Evolutionary conservation across 2,329 filamentous ascomycete species (phyloP).

Genomic region (Colletotrichum navitas): DNA sequence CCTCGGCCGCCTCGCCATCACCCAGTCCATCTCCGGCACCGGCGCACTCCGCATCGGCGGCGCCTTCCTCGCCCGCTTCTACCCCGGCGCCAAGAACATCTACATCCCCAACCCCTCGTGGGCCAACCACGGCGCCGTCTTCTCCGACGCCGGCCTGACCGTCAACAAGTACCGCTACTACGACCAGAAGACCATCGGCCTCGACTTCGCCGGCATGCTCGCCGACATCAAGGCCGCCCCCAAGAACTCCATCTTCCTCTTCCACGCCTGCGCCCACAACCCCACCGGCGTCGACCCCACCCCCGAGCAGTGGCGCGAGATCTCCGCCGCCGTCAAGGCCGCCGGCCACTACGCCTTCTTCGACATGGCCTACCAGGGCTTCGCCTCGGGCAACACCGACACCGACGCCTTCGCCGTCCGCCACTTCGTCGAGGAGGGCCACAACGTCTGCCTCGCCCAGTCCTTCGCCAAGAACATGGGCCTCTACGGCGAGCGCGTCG

Average conservation of each 20-base stretch:
- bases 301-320: constrained; percentile 90
- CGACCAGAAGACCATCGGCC: constrained; percentile 97
- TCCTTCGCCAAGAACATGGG: constrained; percentile 99
- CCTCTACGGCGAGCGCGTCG: constrained; percentile 97
- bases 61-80: constrained; percentile 93
- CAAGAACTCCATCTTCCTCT: constrained; percentile 87
- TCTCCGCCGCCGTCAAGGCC: constrained; percentile 87
- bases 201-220: constrained; percentile 95
- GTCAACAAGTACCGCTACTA: constrained; percentile 99
- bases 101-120: constrained; percentile 97
- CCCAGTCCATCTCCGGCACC: constrained; percentile 98
- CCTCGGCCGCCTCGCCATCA: constrained; percentile 87
- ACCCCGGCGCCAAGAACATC: constrained; percentile 91
- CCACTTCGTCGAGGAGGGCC: constrained; percentile 92
- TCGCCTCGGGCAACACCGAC: constrained; percentile 92
- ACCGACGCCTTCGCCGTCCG: constrained; percentile 94
- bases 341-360: constrained; percentile 95
- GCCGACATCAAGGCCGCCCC: constrained; percentile 91
- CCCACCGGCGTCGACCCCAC: constrained; percentile 97
- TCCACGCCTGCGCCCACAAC: constrained; percentile 98
- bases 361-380: constrained; percentile 99
- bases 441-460: constrained; percentile 89
- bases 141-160: constrained; percentile 90
- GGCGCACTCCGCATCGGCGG: constrained; percentile 95
- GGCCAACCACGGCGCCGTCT: constrained; percentile 98